Base-by-base conservation (phyloP, 202 grass and related monocot species). In the Cymbopogon flexuosus region DNA sequence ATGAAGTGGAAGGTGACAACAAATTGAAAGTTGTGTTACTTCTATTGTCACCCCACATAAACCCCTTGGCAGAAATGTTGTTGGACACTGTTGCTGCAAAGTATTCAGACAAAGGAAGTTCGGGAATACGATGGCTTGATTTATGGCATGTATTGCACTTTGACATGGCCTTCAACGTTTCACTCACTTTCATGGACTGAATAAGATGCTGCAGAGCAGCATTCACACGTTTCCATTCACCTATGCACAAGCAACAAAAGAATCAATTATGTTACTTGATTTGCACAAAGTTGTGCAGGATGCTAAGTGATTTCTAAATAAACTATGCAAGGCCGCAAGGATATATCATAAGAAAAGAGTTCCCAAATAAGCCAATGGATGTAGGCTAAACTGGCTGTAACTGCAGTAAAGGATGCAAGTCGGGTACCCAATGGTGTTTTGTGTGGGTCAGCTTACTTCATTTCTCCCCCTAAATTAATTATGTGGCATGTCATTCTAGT, bases 211-310 rank as follows among this genome's bases (percentile, higher is more conserved):
- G 78, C 68, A 97, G 77, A 82, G 90, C 81, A 71, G 68, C 79
- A 68, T 89, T 70, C n/a, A 43, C 90, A 70, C 75, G 86, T 82
- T 91, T 97, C 94, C 92, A 97, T 76, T 94, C 82, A 91, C 94
- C 94, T 97, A 70, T 13, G 45, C 56, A 82, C 61, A 78, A 79
- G 73, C 27, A 85, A 81, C 14, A 86, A 22, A 76, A 76, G 63
- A 77, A 60, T 74, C 52, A 79, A 74, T 85, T 49, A 10, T 14
- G 46, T 36, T 84, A 60, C 67, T 22, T 70, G 67, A 75, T 45
- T 75, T 61, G 22, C 31, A 75, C 52, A 75, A 52, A 84, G 49
- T 75, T 79, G 42, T 42, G 87, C 3, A 73, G 57, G n/a, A 88
- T 79, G 36, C 0, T 54, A 54, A 19, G 16, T 54, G 49, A n/a